A percentile compares a stretch with the other conserved stretches of the same genome.
phyloP scores from a whole-genome alignment of 1,139 yeast species.

The Spencermartinsiella ligniputridi region DNA sequence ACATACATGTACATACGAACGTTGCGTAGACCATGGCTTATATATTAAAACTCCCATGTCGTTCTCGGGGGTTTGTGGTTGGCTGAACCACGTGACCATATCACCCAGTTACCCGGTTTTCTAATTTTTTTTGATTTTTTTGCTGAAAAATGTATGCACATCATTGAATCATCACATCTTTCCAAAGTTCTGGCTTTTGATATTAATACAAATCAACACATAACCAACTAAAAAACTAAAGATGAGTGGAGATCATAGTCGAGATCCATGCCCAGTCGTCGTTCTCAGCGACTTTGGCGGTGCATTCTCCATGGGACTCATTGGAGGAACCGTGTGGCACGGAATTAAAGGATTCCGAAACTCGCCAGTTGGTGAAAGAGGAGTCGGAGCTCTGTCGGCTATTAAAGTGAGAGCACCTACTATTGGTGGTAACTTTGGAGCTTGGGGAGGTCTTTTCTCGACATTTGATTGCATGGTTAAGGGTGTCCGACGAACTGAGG shows the following conservation, averaged over 20 bases:
- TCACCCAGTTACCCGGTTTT: too few species aligned
- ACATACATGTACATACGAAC: too few species aligned
- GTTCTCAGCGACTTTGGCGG: constrained; percentile 97
- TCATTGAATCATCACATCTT: too few species aligned
- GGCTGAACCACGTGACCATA: too few species aligned
- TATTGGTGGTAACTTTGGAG: constrained; percentile 98
- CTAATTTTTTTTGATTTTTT: not conserved
- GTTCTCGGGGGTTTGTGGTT: too few species aligned
- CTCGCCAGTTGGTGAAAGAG: constrained; percentile 91
- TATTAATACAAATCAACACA: too few species aligned
- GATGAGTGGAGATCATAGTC: constrained; percentile 76
- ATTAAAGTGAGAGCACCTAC: constrained; percentile 97
- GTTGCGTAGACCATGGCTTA: too few species aligned
- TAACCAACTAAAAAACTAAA: not conserved
- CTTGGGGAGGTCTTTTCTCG: constrained; percentile 98
- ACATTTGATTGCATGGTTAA: constrained; percentile 94
- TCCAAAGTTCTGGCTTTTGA: too few species aligned
- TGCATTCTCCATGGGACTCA: constrained; percentile 96
- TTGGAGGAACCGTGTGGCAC: constrained; percentile 99
- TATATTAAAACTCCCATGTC: too few species aligned
- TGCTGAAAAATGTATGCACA: constrained; percentile 2
- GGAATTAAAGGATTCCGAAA: constrained; percentile 98
- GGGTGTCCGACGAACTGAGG: constrained; percentile 95
- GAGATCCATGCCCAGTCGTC: constrained; percentile 99
- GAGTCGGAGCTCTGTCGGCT: constrained; percentile 84